Conservation (phyloP, 140 eudicot genomes). For the Flaveria floridana region DNA sequence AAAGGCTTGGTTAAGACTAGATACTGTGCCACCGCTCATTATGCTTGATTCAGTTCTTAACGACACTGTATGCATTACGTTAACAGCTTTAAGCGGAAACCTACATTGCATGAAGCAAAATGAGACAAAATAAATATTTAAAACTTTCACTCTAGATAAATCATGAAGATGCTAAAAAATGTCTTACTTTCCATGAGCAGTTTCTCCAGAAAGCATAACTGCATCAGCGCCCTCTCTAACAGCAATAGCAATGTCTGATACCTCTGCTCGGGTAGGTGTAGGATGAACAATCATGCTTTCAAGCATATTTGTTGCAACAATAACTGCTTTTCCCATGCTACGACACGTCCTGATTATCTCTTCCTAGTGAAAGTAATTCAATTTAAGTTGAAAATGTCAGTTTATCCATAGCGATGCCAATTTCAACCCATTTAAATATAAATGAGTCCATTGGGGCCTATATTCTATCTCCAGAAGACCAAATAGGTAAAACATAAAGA, state of each 20-base stretch:
- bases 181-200: conserved; percentile 95
- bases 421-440: neutral
- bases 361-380: conserved; percentile 47
- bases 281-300: conserved; percentile 99
- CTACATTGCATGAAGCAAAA: conserved; percentile 38
- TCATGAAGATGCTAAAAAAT: neutral
- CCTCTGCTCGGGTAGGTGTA: conserved; percentile 98
- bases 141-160: neutral
- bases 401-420: neutral
- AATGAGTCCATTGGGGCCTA: neutral
- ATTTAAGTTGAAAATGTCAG: conserved; percentile 1
- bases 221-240: conserved; percentile 98
- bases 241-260: conserved; percentile 96
- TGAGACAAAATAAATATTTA: neutral
- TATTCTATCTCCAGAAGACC: neutral
- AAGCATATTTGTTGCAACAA: conserved; percentile 95
- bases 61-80: conserved; percentile 96
- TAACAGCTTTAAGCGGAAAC: conserved; percentile 95
- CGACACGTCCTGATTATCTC: conserved; percentile 84
- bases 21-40: conserved; percentile 56
- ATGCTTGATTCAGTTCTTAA: conserved; percentile 88
- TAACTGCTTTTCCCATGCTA: conserved; percentile 96
- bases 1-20: conserved; percentile 67
- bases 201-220: conserved; percentile 99
- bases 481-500: conserved; percentile 1